A percentile compares a stretch with the other conserved stretches of the same genome.
These are phyloP conservation scores for Aspergillus fischeri DNA, from an alignment of 2,329 filamentous ascomycete species.

Conservation along the genomic window DNA sequence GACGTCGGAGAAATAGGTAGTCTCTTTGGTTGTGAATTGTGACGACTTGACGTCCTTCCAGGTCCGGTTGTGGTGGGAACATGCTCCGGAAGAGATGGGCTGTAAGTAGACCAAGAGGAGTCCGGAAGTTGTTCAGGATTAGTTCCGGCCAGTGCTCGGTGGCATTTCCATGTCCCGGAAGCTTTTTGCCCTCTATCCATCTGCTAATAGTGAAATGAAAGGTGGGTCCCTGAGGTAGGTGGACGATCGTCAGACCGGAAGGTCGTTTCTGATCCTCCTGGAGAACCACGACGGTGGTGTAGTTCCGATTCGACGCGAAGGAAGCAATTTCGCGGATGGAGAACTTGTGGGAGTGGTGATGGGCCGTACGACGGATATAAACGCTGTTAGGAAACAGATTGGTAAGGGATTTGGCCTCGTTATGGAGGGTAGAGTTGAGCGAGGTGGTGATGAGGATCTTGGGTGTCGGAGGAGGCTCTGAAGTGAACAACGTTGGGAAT, in stretches of 20 bases:
- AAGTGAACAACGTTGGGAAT: slow-evolving; percentile 57
- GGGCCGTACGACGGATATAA: slow-evolving; percentile 81
- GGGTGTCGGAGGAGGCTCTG: slow-evolving; percentile 54
- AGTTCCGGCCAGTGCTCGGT: slow-evolving; percentile 89
- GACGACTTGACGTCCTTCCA: slow-evolving; percentile 82
- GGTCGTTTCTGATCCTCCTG: slow-evolving; percentile 87
- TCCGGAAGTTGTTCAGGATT: slow-evolving; percentile 90
- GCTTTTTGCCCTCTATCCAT: slow-evolving; percentile 81
- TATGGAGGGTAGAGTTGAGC: slow-evolving; percentile 81
- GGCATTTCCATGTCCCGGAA: slow-evolving; percentile 85
- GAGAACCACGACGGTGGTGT: slow-evolving; percentile 77
- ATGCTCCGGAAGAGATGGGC: slow-evolving; percentile 77
- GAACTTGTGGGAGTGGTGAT: slow-evolving; percentile 85
- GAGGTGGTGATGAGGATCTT: slow-evolving; percentile 92
- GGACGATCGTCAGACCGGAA: slow-evolving; percentile 75
- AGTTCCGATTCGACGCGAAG: slow-evolving; percentile 77
- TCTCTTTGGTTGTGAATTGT: slow-evolving; percentile 94
- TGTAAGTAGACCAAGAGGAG: slow-evolving; percentile 81
- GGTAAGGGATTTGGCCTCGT: slow-evolving; percentile 73
- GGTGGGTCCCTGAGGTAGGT: slow-evolving; percentile 79
- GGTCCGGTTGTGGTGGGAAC: slow-evolving; percentile 76
- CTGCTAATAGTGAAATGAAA: slow-evolving; percentile 90
- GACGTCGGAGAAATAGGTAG: slow-evolving; percentile 87
- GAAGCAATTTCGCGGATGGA: slow-evolving; percentile 83
- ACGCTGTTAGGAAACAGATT: slow-evolving; percentile 73